Evolutionary conservation across 106 monocot genomes (phyloP).

Genomic region (Gastrodia elata): DNA sequence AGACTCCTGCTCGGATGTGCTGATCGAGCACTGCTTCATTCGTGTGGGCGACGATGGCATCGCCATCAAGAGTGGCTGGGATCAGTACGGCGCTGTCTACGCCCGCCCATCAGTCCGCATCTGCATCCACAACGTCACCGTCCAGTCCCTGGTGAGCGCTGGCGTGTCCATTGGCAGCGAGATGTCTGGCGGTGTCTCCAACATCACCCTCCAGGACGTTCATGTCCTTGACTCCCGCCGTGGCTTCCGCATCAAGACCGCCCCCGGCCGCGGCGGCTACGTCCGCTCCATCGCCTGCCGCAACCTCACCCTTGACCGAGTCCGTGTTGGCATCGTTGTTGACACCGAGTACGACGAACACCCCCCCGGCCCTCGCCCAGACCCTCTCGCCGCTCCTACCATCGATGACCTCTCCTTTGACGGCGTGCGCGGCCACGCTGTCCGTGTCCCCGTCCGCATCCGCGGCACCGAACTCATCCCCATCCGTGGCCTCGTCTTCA

Average conservation of each 20-base stretch:
- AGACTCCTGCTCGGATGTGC: constrained; percentile 54
- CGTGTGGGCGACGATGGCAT: constrained; percentile 70
- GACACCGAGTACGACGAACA: constrained; percentile 86
- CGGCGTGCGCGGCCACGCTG: constrained; percentile 40
- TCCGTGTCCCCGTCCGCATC: constrained; percentile 56
- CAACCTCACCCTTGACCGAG: constrained; percentile 63
- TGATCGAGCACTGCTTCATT: constrained; percentile 67
- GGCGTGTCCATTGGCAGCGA: constrained; percentile 89
- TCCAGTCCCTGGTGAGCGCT: constrained; percentile 51
- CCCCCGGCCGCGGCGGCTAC: constrained; percentile 63
- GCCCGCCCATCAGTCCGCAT: constrained; percentile 58
- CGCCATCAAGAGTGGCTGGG: constrained; percentile 82
- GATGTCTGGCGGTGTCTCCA: constrained; percentile 91
- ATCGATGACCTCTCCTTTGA: constrained; percentile 34
- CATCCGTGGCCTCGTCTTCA: constrained; percentile 42
- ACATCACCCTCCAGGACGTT: constrained; percentile 54
- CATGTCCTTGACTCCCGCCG: constrained; percentile 56
- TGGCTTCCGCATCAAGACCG: constrained; percentile 68
- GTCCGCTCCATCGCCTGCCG: constrained; percentile 47
- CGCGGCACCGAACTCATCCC: constrained; percentile 65
- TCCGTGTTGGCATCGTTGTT: constrained; percentile 68
- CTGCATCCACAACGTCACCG: constrained; percentile 38
- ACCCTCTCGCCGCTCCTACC: constrained; percentile 33
- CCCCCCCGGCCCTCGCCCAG: constrained; percentile 45
- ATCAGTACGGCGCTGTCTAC: constrained; percentile 72